phyloP scores from a whole-genome alignment of 192 early-diverging fungal genomes.

The Podila minutissima region DNA sequence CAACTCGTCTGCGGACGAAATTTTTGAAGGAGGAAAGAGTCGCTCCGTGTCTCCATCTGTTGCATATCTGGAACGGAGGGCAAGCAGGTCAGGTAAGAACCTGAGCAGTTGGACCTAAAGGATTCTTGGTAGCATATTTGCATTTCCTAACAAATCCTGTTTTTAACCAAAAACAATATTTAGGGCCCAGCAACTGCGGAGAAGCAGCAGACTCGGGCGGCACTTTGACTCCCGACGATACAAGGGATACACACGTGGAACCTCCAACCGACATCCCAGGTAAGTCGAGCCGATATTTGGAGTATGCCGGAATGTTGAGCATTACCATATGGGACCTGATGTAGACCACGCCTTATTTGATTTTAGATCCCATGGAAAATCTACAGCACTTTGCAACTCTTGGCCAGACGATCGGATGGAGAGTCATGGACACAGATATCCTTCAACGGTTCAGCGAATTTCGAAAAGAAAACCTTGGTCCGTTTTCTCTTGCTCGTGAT shows the following conservation, averaged over 20 bases:
- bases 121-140: neutral
- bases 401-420: neutral
- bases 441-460: constrained; percentile 6
- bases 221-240: neutral
- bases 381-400: neutral
- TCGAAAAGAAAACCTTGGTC: neutral
- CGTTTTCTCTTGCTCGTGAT: constrained; percentile 8
- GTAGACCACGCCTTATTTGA: no score
- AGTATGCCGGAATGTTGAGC: neutral
- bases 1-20: neutral
- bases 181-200: neutral
- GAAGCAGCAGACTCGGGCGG: neutral
- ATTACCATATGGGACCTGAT: no score
- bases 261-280: neutral
- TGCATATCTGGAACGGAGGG: constrained; percentile 7
- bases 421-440: neutral
- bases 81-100: constrained; percentile 5
- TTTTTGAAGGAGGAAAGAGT: neutral
- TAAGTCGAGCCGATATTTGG: neutral
- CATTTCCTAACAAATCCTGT: neutral
- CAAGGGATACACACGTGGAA: neutral
- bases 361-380: neutral
- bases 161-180: neutral
- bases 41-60: constrained; percentile 7
- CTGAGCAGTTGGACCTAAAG: neutral